These are phyloP conservation scores for Bjerkandera adusta DNA, from an alignment of 1,284 basidiomycete species.

Conservation along the genomic window DNA sequence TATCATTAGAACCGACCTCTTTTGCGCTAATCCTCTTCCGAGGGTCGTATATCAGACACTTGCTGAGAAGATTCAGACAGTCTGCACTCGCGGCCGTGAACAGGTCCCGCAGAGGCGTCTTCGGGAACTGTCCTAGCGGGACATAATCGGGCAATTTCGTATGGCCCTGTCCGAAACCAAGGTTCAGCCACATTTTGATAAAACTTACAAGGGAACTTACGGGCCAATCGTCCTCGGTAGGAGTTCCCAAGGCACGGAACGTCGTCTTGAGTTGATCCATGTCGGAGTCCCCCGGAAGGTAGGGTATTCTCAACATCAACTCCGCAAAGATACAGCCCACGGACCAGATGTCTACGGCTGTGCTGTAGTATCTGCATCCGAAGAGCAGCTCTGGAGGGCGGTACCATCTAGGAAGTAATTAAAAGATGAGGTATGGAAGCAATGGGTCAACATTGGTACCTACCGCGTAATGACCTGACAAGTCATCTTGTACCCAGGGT, in stretches of 20 bases:
- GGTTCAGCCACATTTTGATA: not conserved
- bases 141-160: slow-evolving; percentile 89
- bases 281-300: slow-evolving; percentile 91
- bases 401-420: slow-evolving; percentile 84
- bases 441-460: slow-evolving; percentile 22
- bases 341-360: slow-evolving; percentile 92
- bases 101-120: slow-evolving; percentile 78
- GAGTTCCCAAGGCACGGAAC: slow-evolving; percentile 93
- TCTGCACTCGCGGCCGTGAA: slow-evolving; percentile 91
- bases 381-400: slow-evolving; percentile 93
- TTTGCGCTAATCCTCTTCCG: slow-evolving; percentile 78
- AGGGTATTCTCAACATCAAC: slow-evolving; percentile 92
- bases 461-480: slow-evolving; percentile 96
- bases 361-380: slow-evolving; percentile 85
- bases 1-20: slow-evolving; percentile 65
- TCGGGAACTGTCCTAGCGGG: slow-evolving; percentile 79
- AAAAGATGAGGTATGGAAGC: slow-evolving; percentile 2
- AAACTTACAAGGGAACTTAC: slow-evolving; percentile 41
- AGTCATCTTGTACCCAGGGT: slow-evolving; percentile 95
- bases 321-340: slow-evolving; percentile 97
- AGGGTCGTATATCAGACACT: slow-evolving; percentile 87
- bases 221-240: slow-evolving; percentile 96
- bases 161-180: slow-evolving; percentile 60
- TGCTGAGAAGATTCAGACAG: slow-evolving; percentile 80
- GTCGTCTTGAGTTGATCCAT: slow-evolving; percentile 96